phyloP scores from a whole-genome alignment of 2,329 filamentous ascomycete species.

The Simplicillium aogashimaense region DNA sequence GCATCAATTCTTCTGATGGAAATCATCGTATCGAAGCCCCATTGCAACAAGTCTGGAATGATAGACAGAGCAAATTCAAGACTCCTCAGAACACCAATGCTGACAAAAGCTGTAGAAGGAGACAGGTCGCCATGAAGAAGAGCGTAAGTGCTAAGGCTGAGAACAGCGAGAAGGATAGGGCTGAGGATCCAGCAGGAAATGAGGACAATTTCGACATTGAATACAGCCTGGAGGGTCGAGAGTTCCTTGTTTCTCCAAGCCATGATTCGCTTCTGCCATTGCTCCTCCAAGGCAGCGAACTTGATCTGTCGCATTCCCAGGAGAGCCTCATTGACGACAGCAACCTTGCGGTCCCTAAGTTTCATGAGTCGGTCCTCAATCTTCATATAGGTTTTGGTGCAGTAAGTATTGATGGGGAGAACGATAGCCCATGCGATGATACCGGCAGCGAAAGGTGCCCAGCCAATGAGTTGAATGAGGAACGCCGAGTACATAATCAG shows the following conservation, averaged over 20 bases:
- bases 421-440: slow-evolving; percentile 54
- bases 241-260: slow-evolving; percentile 57
- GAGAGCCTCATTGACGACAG: slow-evolving; percentile 65
- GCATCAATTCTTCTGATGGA: slow-evolving; percentile 62
- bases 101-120: slow-evolving; percentile 71
- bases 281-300: slow-evolving; percentile 64
- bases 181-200: slow-evolving; percentile 63
- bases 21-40: slow-evolving; percentile 62
- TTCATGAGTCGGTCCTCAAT: slow-evolving; percentile 67
- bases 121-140: slow-evolving; percentile 50
- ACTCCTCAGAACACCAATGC: slow-evolving; percentile 63
- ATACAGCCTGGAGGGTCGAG: slow-evolving; percentile 54
- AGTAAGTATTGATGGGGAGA: slow-evolving; percentile 58
- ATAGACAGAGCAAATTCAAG: slow-evolving; percentile 62
- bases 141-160: slow-evolving; percentile 61
- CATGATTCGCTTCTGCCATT: slow-evolving; percentile 64
- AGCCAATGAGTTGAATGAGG: slow-evolving; percentile 60
- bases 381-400: slow-evolving; percentile 52
- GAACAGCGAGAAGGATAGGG: slow-evolving; percentile 63
- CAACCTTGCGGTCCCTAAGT: slow-evolving; percentile 64
- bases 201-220: slow-evolving; percentile 51
- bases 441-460: slow-evolving; percentile 57
- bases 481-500: slow-evolving; percentile 57
- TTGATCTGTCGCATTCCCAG: slow-evolving; percentile 79
- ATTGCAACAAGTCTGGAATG: slow-evolving; percentile 63